A percentile compares a stretch with the other conserved stretches of the same genome.
Conservation (phyloP, 2,329 filamentous ascomycete genomes). For the Fusarium sarcochroum region DNA sequence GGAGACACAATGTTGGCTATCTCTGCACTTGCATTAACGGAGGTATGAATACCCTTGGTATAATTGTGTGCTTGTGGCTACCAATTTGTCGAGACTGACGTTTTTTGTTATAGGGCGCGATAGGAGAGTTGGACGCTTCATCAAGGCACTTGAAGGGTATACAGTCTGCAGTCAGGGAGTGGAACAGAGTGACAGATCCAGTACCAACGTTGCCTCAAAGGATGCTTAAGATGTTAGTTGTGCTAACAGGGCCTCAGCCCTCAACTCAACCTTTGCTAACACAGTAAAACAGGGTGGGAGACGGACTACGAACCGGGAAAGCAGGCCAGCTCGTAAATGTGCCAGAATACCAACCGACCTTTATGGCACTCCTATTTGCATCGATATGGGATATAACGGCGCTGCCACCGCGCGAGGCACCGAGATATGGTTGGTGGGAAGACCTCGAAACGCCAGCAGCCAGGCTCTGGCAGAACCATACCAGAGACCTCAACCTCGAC, state of each 20-base stretch:
- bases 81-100: slow-evolving; percentile 21
- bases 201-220: slow-evolving; percentile 56
- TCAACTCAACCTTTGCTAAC: slow-evolving; percentile 23
- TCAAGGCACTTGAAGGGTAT: slow-evolving; percentile 60
- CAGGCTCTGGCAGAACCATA: slow-evolving; percentile 55
- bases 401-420: slow-evolving; percentile 53
- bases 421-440: slow-evolving; percentile 56
- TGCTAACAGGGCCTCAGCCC: not conserved
- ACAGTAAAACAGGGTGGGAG: slow-evolving; percentile 55
- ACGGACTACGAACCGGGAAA: slow-evolving; percentile 57
- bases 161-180: slow-evolving; percentile 48
- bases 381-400: slow-evolving; percentile 59
- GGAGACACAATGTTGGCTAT: slow-evolving; percentile 61
- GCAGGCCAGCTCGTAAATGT: slow-evolving; percentile 58
- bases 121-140: slow-evolving; percentile 60
- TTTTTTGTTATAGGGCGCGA: slow-evolving; percentile 53
- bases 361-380: slow-evolving; percentile 61
- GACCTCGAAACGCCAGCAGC: slow-evolving; percentile 54
- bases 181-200: slow-evolving; percentile 34
- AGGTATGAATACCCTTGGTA: slow-evolving; percentile 51
- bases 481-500: slow-evolving; percentile 54
- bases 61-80: not conserved
- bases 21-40: slow-evolving; percentile 60
- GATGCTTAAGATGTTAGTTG: slow-evolving; percentile 54
- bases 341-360: slow-evolving; percentile 60